These are phyloP conservation scores for Dictyostelium firmibasis DNA, from an alignment of 78 protist species.

Conservation along the genomic window DNA sequence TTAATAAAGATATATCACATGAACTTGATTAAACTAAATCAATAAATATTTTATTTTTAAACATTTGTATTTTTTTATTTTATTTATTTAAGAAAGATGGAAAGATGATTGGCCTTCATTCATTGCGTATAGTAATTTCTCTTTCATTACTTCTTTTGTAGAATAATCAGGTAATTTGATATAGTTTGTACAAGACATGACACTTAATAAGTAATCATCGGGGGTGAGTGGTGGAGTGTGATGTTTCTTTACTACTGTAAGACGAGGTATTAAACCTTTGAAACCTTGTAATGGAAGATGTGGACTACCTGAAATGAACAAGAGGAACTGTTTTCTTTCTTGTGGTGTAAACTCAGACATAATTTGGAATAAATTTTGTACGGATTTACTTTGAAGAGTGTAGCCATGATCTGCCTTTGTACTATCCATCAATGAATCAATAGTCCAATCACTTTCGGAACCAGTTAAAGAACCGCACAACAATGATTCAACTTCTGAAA, in stretches of 20 bases:
- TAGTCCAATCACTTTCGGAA: constrained; percentile 37
- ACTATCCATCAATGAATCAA: constrained; percentile 67
- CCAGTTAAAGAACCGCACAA: constrained; percentile 81
- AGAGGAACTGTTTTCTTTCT: constrained; percentile 80
- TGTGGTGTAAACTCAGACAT: constrained; percentile 59
- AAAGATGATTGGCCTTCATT: constrained; percentile 83
- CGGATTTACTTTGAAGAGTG: constrained; percentile 58
- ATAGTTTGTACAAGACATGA: constrained; percentile 91
- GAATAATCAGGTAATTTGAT: constrained; percentile 92
- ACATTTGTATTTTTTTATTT: background rate
- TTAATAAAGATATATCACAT: no score
- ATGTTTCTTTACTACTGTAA: constrained; percentile 78
- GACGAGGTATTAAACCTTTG: constrained; percentile 61
- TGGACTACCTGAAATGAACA: constrained; percentile 88
- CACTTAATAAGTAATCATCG: constrained; percentile 85
- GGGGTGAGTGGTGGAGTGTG: constrained; percentile 35
- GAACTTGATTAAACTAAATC: no score
- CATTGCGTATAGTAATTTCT: constrained; percentile 81
- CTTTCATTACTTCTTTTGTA: constrained; percentile 67
- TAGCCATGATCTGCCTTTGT: constrained; percentile 83
- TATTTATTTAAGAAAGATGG: constrained; percentile 40
- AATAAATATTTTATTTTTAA: no score
- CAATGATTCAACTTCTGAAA: constrained; percentile 65
- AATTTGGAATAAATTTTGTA: constrained; percentile 74
- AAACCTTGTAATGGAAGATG: constrained; percentile 88